Evolutionary conservation across 2,329 filamentous ascomycete species (phyloP).

Genomic region (Hymenoscyphus scutula): DNA sequence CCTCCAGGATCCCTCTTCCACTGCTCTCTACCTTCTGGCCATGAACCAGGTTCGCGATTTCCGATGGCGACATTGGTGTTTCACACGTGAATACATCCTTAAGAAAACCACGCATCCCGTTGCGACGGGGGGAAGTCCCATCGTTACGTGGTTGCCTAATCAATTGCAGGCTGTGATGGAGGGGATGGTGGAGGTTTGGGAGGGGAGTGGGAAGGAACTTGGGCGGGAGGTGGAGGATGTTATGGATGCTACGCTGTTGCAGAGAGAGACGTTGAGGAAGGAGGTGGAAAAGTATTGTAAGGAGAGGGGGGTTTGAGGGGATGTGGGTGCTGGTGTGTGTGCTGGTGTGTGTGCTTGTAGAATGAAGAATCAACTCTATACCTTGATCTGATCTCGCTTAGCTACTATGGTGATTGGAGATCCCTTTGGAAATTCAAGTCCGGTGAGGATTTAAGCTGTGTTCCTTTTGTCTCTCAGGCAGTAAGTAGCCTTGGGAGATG

Average conservation of each 20-base stretch:
- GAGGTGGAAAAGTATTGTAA: constrained; percentile 74
- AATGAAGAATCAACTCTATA: too few relatives aligned
- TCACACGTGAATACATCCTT: constrained; percentile 80
- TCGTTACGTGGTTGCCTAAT: constrained; percentile 82
- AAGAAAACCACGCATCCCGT: constrained; percentile 74
- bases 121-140: constrained; percentile 76
- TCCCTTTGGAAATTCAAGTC: too few relatives aligned
- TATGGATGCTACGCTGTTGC: constrained; percentile 63
- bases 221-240: constrained; percentile 51
- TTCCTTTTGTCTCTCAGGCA: too few relatives aligned
- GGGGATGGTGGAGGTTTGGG: constrained; percentile 62
- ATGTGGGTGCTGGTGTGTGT: background rate
- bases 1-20: constrained; percentile 51
- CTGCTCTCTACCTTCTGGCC: constrained; percentile 61
- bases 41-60: constrained; percentile 78
- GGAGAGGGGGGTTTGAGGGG: constrained; percentile 50
- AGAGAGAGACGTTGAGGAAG: constrained; percentile 64
- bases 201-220: constrained; percentile 34
- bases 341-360: too few relatives aligned
- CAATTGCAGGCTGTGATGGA: constrained; percentile 72
- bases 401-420: too few relatives aligned
- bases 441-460: too few relatives aligned
- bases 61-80: constrained; percentile 82
- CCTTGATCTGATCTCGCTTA: too few relatives aligned
- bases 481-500: too few relatives aligned